Base-by-base conservation (phyloP, 2,329 filamentous ascomycete species). In the Arthrobotrys iridis region DNA sequence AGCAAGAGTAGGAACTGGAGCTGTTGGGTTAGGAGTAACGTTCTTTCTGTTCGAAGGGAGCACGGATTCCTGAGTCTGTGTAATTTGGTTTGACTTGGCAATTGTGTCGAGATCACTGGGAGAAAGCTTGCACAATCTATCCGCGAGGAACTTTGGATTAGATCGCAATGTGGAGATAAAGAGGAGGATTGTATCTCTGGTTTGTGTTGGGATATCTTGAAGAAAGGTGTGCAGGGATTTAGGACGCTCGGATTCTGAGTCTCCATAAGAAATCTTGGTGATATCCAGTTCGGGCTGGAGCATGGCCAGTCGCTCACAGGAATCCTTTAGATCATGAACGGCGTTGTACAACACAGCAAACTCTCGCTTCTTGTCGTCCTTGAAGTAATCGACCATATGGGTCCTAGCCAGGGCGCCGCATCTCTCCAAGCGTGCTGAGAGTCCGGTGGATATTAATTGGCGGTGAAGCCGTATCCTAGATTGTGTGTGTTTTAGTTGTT, bases 111-210 rank as follows among this genome's bases (percentile, higher is more conserved):
- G 86, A 82, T 98, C 93, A 76, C 88, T 84, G 72, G 89, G 88
- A 65, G 89, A 89, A 78, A 99, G 85, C 79, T 88, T 89, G 81
- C 89, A 89, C 77, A 99, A 87, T 77, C 93, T 88, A 77, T 91
- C 89, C 80, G 94, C 92, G 82, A 99, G 82, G 82, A 96, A 98
- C 80, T 93, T 89, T 37, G 93, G 90, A 81, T 97, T 93, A 77
- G 91, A 93, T 79, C 94, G 89, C 77, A 97, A 87, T 82, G 92
- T 88, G 55, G 88, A 90, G 79, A 98, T 84, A 80, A 98, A 94
- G 77, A 89, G 88, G 71, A 97, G 81, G 72, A 97, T 88, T 45
- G 90, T 88, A 76, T 92, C 88, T 80, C 92, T 86, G 66, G 92
- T 89, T 77, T 90, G 89, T 67, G 88, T 85, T 59, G 93, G 91